phyloP scores from a whole-genome alignment of 2,329 filamentous ascomycete species.

The Dothideomycetes sp. region DNA sequence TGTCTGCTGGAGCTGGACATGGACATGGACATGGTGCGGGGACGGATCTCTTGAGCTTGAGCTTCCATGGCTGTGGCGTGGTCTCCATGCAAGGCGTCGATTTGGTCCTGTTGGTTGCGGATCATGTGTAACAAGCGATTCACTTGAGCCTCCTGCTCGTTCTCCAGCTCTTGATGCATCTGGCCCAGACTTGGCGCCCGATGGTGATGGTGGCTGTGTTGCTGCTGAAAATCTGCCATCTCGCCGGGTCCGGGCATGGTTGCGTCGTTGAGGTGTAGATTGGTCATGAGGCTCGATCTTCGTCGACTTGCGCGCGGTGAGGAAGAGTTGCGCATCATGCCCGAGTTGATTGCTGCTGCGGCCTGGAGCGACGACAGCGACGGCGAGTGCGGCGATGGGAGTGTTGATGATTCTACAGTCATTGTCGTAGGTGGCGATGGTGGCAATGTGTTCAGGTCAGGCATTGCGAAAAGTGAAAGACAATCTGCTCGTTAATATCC shows the following conservation, averaged over 20 bases:
- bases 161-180: conserved; percentile 69
- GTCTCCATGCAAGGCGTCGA: conserved; percentile 46
- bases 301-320: conserved; percentile 28
- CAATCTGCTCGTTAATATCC: no score
- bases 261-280: conserved; percentile 65
- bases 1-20: conserved; percentile 21
- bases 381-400: conserved; percentile 53
- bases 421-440: conserved; percentile 31
- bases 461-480: no score
- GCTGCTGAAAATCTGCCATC: conserved; percentile 38
- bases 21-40: conserved; percentile 30
- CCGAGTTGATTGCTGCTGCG: conserved; percentile 62
- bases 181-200: conserved; percentile 64
- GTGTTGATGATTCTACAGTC: conserved; percentile 22
- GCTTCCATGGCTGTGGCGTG: conserved; percentile 32
- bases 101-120: conserved; percentile 62
- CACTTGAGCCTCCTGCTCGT: conserved; percentile 70
- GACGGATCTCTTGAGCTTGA: conserved; percentile 23
- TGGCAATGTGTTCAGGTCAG: conserved; percentile 53
- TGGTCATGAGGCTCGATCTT: conserved; percentile 62
- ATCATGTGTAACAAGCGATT: conserved; percentile 73
- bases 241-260: conserved; percentile 58
- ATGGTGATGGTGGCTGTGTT: conserved; percentile 50
- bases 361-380: conserved; percentile 63
- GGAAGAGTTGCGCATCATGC: conserved; percentile 35